phyloP scores from a whole-genome alignment of 345 rosid species.

The Euphorbia lathyris region DNA sequence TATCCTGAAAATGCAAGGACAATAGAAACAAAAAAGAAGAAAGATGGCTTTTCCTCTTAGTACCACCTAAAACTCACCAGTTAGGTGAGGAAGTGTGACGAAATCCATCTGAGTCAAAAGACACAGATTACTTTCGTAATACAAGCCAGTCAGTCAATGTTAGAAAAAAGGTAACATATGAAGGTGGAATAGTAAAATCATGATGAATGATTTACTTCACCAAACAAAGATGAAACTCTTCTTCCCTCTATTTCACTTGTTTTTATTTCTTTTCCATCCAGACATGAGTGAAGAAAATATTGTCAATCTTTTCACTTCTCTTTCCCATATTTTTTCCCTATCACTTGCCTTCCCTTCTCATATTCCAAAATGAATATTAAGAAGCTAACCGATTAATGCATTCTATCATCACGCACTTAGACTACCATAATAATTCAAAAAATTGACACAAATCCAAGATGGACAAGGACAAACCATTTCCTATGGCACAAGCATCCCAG shows the following conservation, averaged over 20 bases:
- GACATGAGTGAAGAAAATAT: neutral
- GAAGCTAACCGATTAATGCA: neutral
- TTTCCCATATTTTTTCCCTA: neutral
- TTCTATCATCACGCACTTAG: too few species aligned
- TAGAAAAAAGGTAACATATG: neutral
- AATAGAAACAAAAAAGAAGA: neutral
- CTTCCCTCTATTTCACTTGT: neutral
- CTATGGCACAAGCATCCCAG: slow-evolving; percentile 91
- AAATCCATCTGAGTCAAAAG: too few species aligned
- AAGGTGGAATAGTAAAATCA: neutral
- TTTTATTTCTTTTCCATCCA: neutral
- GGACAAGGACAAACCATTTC: slow-evolving; percentile 60
- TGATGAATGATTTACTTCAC: neutral
- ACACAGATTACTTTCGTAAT: neutral
- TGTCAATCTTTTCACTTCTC: neutral
- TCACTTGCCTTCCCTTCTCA: neutral
- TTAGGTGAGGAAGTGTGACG: too few species aligned
- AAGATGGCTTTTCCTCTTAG: neutral
- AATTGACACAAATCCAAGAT: neutral
- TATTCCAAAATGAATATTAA: neutral
- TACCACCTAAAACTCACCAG: too few species aligned
- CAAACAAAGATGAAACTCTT: neutral
- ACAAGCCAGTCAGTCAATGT: neutral
- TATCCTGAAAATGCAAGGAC: neutral
- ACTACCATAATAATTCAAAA: neutral